Evolutionary conservation across 2,329 filamentous ascomycete species (phyloP).

Genomic region (Aspergillus glaucus): DNA sequence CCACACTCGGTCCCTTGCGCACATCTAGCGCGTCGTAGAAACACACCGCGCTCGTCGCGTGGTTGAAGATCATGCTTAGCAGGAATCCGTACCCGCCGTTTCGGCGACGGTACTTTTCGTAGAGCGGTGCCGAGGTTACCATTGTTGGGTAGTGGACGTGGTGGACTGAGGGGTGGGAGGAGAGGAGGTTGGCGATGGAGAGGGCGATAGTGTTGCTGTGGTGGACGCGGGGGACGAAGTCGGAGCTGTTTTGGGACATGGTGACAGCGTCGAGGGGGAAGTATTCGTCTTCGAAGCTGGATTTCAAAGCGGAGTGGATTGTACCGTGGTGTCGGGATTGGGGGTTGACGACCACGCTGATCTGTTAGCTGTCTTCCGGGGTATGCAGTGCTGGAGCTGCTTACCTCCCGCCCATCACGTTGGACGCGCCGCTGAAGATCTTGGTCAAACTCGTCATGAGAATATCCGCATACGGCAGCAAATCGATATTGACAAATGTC

Average conservation of each 20-base stretch:
- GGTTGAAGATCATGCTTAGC: slow-evolving; percentile 17
- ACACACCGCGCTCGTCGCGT: slow-evolving; percentile 10
- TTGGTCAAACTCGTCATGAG: slow-evolving; percentile 54
- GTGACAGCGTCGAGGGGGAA: slow-evolving; percentile 16
- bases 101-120: slow-evolving; percentile 13
- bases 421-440: slow-evolving; percentile 51
- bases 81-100: slow-evolving; percentile 20
- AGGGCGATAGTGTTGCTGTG: slow-evolving; percentile 14
- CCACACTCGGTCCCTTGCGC: slow-evolving; percentile 24
- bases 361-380: not conserved
- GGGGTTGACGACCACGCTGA: slow-evolving; percentile 44
- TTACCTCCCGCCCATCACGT: slow-evolving; percentile 44
- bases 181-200: slow-evolving; percentile 16
- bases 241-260: slow-evolving; percentile 16
- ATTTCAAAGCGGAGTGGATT: slow-evolving; percentile 23
- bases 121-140: slow-evolving; percentile 9
- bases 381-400: not conserved
- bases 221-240: slow-evolving; percentile 16
- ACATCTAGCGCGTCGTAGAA: slow-evolving; percentile 29
- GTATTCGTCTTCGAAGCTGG: slow-evolving; percentile 13
- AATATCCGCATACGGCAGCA: slow-evolving; percentile 45
- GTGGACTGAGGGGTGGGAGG: slow-evolving; percentile 10
- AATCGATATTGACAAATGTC: slow-evolving; percentile 36
- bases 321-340: slow-evolving; percentile 35
- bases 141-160: slow-evolving; percentile 18